phyloP scores from a whole-genome alignment of 2,329 filamentous ascomycete species.

The Coleophoma eucalyptorum region DNA sequence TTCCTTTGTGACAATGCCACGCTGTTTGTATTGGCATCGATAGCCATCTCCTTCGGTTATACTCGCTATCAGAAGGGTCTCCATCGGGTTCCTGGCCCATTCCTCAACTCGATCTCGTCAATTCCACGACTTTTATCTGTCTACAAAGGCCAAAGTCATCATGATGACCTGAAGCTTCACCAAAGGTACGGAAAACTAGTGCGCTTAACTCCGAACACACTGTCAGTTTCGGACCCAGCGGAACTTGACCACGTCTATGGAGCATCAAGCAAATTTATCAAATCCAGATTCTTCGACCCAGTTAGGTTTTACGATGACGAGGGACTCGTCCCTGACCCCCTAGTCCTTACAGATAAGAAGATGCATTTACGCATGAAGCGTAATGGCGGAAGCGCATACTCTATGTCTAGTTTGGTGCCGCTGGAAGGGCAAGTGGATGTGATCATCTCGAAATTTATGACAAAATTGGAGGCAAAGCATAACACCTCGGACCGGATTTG shows the following conservation, averaged over 20 bases:
- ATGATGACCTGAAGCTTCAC: constrained; percentile 24
- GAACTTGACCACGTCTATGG: background rate
- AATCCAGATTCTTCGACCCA: background rate
- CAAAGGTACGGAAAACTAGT: constrained; percentile 24
- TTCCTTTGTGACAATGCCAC: background rate
- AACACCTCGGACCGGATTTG: background rate
- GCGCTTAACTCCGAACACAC: constrained; percentile 11
- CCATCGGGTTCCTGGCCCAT: background rate
- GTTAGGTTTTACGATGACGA: background rate
- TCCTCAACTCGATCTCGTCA: background rate
- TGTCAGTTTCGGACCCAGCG: background rate
- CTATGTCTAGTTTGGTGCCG: background rate
- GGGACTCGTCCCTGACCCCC: background rate
- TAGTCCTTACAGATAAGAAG: background rate
- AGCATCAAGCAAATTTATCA: background rate
- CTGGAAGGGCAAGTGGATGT: background rate
- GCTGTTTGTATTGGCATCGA: background rate
- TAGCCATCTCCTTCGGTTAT: background rate
- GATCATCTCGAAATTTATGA: background rate
- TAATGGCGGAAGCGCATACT: background rate
- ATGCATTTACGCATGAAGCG: background rate
- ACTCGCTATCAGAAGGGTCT: background rate
- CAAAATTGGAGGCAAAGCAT: background rate
- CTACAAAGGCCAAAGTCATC: constrained; percentile 27
- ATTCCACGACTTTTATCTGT: constrained; percentile 6